These are phyloP conservation scores for Tulasnella sp. DNA, from an alignment of 768 basidiomycete genomes.

Conservation along the genomic window DNA sequence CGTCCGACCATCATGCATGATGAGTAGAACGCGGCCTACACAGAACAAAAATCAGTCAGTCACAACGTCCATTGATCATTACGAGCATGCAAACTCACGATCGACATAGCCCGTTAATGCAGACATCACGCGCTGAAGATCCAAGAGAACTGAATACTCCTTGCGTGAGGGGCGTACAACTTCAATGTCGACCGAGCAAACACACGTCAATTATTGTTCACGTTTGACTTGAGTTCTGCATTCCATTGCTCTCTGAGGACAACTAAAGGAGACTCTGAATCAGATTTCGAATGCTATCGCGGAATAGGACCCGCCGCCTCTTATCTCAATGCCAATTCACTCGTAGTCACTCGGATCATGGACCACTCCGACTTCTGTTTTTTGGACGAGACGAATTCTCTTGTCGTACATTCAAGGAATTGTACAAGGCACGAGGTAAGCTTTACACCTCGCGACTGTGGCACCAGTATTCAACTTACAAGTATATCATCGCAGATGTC, in stretches of 20 bases:
- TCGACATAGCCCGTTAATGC: slow-evolving; percentile 89
- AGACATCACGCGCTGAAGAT: slow-evolving; percentile 42
- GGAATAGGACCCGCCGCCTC: no score
- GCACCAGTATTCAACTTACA: no score
- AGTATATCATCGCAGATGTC: slow-evolving; percentile 45
- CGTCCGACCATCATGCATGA: slow-evolving; percentile 91
- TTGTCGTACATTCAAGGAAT: slow-evolving; percentile 52
- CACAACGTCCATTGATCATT: not conserved
- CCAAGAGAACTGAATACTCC: no score
- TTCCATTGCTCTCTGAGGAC: no score
- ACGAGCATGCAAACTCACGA: slow-evolving; percentile 37
- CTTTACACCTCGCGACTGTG: no score
- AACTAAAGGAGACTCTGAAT: no score
- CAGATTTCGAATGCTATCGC: no score
- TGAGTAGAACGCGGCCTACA: slow-evolving; percentile 78
- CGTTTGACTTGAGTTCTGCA: no score
- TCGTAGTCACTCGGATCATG: not conserved
- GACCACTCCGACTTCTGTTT: slow-evolving; percentile 66
- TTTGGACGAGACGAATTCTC: slow-evolving; percentile 88
- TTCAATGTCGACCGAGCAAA: no score
- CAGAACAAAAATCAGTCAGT: not conserved
- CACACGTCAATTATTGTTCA: no score
- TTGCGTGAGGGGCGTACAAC: no score
- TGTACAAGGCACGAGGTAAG: slow-evolving; percentile 55
- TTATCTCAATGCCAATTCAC: no score